phyloP scores from a whole-genome alignment of 345 rosid genomes.

The Mangifera indica region DNA sequence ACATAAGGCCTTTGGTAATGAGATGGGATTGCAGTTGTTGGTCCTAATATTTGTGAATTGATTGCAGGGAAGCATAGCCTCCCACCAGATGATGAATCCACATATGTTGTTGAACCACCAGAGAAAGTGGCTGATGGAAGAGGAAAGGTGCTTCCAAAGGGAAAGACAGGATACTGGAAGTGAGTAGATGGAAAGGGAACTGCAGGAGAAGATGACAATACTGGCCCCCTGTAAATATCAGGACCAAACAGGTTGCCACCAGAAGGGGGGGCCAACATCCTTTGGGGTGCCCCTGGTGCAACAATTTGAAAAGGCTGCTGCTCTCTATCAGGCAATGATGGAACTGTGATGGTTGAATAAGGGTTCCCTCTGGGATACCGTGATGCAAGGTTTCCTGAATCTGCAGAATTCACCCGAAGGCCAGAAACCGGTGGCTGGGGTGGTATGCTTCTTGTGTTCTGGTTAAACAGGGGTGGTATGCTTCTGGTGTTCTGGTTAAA shows the following conservation, averaged over 20 bases:
- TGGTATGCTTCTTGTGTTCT: too few species aligned
- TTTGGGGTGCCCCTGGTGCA: slow-evolving; percentile 56
- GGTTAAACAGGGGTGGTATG: too few species aligned
- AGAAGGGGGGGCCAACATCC: slow-evolving; percentile 56
- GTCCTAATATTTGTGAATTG: slow-evolving; percentile 63
- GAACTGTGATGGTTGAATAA: slow-evolving; percentile 57
- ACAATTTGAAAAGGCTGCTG: slow-evolving; percentile 63
- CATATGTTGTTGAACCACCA: slow-evolving; percentile 61
- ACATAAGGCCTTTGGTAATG: slow-evolving; percentile 60
- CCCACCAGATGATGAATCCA: slow-evolving; percentile 68
- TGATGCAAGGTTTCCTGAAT: slow-evolving; percentile 53
- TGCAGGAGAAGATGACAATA: slow-evolving; percentile 77
- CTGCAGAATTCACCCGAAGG: slow-evolving; percentile 46
- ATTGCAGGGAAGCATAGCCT: slow-evolving; percentile 60
- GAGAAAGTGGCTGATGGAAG: slow-evolving; percentile 61
- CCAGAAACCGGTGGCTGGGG: slow-evolving; percentile 56
- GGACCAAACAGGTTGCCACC: slow-evolving; percentile 53
- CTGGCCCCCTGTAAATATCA: slow-evolving; percentile 66
- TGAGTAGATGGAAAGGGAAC: slow-evolving; percentile 57
- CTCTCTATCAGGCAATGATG: slow-evolving; percentile 64
- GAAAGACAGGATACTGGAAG: slow-evolving; percentile 69
- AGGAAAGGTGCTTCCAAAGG: slow-evolving; percentile 62
- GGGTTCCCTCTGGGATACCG: slow-evolving; percentile 65
- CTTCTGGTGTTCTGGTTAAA: slow-evolving; percentile 45
- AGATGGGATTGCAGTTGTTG: slow-evolving; percentile 53